Percentiles rank a stretch among this genome's conserved stretches.
Evolutionary conservation across 75 land plant genomes (phyloP).

Genomic region (Gnetum montanum): DNA sequence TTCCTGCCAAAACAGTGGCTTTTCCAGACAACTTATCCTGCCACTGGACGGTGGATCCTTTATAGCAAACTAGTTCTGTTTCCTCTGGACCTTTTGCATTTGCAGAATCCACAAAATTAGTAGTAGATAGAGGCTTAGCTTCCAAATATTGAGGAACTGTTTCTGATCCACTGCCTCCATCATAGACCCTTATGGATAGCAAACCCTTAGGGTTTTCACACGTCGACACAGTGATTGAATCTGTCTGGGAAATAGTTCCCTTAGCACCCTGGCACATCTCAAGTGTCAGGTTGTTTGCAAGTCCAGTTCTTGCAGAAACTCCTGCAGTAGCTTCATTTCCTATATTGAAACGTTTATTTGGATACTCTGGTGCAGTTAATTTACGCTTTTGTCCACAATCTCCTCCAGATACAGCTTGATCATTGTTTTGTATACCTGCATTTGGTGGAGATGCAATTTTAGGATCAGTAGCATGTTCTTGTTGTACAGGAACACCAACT

Average conservation of each 20-base stretch:
- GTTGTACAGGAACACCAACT: slow-evolving; percentile 57
- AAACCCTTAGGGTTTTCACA: slow-evolving; percentile 15
- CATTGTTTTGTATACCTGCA: slow-evolving; percentile 17
- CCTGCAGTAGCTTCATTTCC: slow-evolving; percentile 29
- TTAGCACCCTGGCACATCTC: slow-evolving; percentile 32
- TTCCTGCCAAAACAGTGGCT: slow-evolving; percentile 82
- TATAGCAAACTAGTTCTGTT: slow-evolving; percentile 69
- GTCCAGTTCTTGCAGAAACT: slow-evolving; percentile 37
- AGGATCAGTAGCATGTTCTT: slow-evolving; percentile 20
- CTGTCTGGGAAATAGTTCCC: slow-evolving; percentile 23
- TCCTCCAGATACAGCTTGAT: slow-evolving; percentile 7
- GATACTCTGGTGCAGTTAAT: neutral
- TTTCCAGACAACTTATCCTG: slow-evolving; percentile 73
- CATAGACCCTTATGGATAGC: slow-evolving; percentile 58
- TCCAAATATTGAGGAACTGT: slow-evolving; percentile 56
- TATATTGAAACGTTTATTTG: slow-evolving; percentile 6
- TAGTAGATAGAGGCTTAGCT: slow-evolving; percentile 55
- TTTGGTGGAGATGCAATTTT: slow-evolving; percentile 17
- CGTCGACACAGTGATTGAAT: slow-evolving; percentile 14
- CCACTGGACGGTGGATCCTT: slow-evolving; percentile 68
- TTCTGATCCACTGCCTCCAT: slow-evolving; percentile 50
- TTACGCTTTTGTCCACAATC: slow-evolving; percentile 18
- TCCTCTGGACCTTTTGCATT: slow-evolving; percentile 41
- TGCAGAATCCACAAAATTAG: slow-evolving; percentile 30
- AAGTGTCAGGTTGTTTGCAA: slow-evolving; percentile 46